Percentiles rank a stretch among this genome's conserved stretches.
phyloP scores from a whole-genome alignment of 305 asterid species.

The Coffea humblotiana region DNA sequence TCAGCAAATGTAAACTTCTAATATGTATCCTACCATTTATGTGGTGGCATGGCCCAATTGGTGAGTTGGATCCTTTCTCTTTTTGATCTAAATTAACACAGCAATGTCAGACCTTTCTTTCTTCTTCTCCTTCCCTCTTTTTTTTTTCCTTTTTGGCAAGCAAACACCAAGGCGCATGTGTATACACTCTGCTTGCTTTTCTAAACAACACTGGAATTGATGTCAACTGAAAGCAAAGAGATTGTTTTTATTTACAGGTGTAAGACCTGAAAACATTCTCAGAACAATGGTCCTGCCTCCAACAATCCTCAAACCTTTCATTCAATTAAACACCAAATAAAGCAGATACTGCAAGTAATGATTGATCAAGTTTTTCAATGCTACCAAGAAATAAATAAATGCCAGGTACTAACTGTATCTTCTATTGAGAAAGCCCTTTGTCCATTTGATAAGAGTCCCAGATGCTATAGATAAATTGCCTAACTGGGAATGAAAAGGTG shows the following conservation, averaged over 20 bases:
- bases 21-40: neutral
- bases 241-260: neutral
- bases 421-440: constrained; percentile 84
- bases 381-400: constrained; percentile 3
- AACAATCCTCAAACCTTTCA: neutral
- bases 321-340: neutral
- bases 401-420: constrained; percentile 53
- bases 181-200: neutral
- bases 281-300: neutral
- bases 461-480: constrained; percentile 74
- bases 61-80: neutral
- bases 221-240: neutral
- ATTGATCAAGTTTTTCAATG: neutral
- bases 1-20: neutral
- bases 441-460: constrained; percentile 82
- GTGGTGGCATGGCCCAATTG: neutral
- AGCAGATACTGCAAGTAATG: neutral
- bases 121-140: neutral
- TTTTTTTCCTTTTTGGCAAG: neutral
- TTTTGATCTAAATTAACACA: neutral
- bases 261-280: neutral
- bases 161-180: neutral
- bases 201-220: neutral
- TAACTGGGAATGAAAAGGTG: constrained; percentile 89
- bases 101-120: neutral